These are phyloP conservation scores for Cystofilobasidium ferigula DNA, from an alignment of 768 basidiomycete species.

Conservation along the genomic window DNA sequence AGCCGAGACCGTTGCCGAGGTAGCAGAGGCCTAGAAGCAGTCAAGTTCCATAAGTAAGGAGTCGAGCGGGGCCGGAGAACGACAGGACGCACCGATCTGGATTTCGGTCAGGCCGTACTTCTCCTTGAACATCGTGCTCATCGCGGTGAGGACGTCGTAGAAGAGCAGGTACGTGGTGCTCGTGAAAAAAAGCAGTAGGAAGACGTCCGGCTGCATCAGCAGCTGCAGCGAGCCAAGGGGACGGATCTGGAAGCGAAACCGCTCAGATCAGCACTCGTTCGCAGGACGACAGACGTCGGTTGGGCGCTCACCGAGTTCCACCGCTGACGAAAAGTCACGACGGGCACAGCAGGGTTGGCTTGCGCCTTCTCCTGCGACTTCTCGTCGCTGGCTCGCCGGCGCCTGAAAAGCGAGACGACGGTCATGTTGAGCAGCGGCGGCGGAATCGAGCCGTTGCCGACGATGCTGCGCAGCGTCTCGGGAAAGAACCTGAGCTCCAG, in stretches of 20 bases:
- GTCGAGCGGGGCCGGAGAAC: too few species aligned
- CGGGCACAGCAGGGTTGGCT: neutral
- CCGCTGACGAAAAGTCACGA: too few species aligned
- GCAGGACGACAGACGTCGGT: too few species aligned
- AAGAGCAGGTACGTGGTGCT: conserved; percentile 38
- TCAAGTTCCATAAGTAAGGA: too few species aligned
- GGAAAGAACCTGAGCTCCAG: conserved; percentile 43
- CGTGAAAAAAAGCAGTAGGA: conserved; percentile 32
- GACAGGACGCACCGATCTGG: conserved; percentile 57
- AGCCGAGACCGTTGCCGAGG: conserved; percentile 62
- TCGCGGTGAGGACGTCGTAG: conserved; percentile 52
- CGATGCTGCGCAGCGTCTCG: conserved; percentile 42
- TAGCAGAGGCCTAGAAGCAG: too few species aligned
- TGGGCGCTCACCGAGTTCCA: too few species aligned
- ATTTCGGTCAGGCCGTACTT: conserved; percentile 55
- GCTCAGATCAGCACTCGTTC: too few species aligned
- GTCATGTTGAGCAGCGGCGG: conserved; percentile 33
- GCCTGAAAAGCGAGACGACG: conserved; percentile 3
- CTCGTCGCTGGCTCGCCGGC: neutral
- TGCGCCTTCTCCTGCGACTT: neutral
- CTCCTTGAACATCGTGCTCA: conserved; percentile 51
- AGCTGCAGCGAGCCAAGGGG: conserved; percentile 34
- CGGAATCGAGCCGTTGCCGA: conserved; percentile 35
- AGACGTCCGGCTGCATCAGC: conserved; percentile 35
- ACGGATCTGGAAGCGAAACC: too few species aligned